These are phyloP conservation scores for Chytridium lagenaria DNA, from an alignment of 371 early-diverging fungal genomes.

Conservation along the genomic window DNA sequence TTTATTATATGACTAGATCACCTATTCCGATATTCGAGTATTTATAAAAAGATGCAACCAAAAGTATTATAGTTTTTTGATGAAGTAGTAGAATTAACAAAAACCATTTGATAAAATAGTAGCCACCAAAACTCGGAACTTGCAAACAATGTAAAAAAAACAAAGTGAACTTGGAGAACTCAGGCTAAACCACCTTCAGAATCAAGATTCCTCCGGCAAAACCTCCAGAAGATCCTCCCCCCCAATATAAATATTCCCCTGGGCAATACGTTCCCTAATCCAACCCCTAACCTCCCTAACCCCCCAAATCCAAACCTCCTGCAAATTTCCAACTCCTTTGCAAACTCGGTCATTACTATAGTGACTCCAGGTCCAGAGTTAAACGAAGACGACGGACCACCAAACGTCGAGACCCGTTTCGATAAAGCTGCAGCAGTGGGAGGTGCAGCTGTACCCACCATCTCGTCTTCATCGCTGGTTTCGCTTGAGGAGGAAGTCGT, in stretches of 20 bases:
- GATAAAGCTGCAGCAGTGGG: neutral
- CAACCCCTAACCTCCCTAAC: slow-evolving; percentile 32
- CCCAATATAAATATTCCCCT: slow-evolving; percentile 28
- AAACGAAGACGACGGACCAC: neutral
- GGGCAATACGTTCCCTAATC: slow-evolving; percentile 28
- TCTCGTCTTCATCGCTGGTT: slow-evolving; percentile 3
- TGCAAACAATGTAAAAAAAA: no score
- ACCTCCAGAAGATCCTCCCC: slow-evolving; percentile 26
- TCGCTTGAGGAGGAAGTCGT: neutral
- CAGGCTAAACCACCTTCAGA: no score
- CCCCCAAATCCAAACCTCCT: slow-evolving; percentile 35
- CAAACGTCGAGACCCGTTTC: slow-evolving; percentile 10
- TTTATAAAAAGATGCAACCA: no score
- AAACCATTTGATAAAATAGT: no score
- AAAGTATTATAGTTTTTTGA: no score
- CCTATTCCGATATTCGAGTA: no score
- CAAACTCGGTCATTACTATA: slow-evolving; percentile 38
- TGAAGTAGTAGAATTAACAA: no score
- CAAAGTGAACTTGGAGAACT: no score
- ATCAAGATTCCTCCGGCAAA: slow-evolving; percentile 32
- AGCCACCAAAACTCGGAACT: no score
- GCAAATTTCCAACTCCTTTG: slow-evolving; percentile 31
- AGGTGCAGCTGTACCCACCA: slow-evolving; percentile 18
- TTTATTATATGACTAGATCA: no score
- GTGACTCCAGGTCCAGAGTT: slow-evolving; percentile 25